phyloP scores from a whole-genome alignment of 169 alveolate species.

The Plasmodium sp. region DNA sequence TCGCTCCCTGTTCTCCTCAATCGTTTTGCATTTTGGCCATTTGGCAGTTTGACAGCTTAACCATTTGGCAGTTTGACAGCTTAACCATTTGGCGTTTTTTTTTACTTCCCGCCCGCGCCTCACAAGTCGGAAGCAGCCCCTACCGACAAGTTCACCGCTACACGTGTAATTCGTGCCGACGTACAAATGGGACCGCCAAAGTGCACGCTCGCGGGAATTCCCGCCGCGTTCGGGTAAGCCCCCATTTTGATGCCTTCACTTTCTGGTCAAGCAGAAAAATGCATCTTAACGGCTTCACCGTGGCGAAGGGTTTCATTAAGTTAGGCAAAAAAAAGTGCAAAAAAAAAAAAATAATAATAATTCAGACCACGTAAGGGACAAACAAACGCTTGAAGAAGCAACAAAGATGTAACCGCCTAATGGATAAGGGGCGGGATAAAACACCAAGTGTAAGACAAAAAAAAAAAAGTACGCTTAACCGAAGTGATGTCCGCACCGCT shows the following conservation, averaged over 20 bases:
- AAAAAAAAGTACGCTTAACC: background rate
- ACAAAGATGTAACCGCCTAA: background rate
- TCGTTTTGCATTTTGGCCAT: background rate
- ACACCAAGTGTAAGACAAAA: background rate
- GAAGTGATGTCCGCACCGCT: background rate
- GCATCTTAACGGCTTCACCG: background rate
- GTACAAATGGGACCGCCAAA: background rate
- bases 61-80: background rate
- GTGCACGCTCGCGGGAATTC: background rate
- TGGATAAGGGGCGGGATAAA: background rate
- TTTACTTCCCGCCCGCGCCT: background rate
- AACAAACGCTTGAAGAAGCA: background rate
- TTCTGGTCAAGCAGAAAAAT: background rate
- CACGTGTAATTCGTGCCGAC: background rate
- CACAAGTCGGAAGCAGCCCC: background rate
- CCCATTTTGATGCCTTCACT: background rate
- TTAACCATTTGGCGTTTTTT: background rate
- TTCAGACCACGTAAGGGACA: background rate
- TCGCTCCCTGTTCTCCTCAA: background rate
- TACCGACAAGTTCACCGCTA: background rate
- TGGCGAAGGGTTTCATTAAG: background rate
- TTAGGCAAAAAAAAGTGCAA: constrained; percentile 1
- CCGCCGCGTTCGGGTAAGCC: background rate
- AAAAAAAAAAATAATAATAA: background rate
- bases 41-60: too few species aligned